phyloP scores from a whole-genome alignment of 1,284 basidiomycete genomes.

The Macrocystidia cucumis region DNA sequence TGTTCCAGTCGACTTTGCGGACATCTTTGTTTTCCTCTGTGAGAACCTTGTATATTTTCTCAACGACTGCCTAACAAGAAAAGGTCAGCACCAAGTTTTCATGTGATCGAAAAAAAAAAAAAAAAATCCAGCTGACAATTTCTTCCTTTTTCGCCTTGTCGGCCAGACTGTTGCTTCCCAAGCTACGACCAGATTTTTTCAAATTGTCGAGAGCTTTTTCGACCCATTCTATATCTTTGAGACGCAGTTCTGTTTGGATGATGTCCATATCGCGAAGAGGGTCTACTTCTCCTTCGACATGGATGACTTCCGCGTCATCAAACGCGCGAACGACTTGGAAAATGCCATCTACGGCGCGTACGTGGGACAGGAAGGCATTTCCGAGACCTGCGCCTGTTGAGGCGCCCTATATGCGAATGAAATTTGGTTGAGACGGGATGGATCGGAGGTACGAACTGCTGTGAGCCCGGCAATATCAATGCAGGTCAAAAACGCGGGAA shows the following conservation, averaged over 20 bases:
- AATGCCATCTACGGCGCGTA: conserved; percentile 97
- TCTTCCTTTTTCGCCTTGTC: conserved; percentile 98
- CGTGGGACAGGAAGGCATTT: conserved; percentile 96
- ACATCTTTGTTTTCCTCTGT: conserved; percentile 86
- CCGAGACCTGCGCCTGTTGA: conserved; percentile 98
- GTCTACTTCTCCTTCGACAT: conserved; percentile 98
- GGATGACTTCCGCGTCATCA: conserved; percentile 97
- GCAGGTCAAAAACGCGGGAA: conserved; percentile 95
- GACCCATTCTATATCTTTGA: conserved; percentile 99
- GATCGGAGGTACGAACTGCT: conserved; percentile 45
- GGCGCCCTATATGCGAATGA: conserved; percentile 56
- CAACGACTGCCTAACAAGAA: conserved; percentile 61
- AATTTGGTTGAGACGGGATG: conserved; percentile 1
- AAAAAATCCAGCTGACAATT: conserved; percentile 48
- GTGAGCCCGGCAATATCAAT: conserved; percentile 99
- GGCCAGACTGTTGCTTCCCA: conserved; percentile 79
- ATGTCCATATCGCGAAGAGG: conserved; percentile 97
- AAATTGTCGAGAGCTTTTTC: conserved; percentile 84
- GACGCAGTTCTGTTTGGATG: conserved; percentile 86
- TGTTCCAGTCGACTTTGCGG: conserved; percentile 91
- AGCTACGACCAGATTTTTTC: conserved; percentile 63
- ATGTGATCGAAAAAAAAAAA: conserved; percentile 10
- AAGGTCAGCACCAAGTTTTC: conserved; percentile 7
- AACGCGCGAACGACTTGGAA: conserved; percentile 99
- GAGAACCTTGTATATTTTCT: conserved; percentile 80